Percentiles rank a stretch among this genome's conserved stretches.
Conservation (phyloP, 192 early-diverging fungal species). For the Mortierella antarctica region DNA sequence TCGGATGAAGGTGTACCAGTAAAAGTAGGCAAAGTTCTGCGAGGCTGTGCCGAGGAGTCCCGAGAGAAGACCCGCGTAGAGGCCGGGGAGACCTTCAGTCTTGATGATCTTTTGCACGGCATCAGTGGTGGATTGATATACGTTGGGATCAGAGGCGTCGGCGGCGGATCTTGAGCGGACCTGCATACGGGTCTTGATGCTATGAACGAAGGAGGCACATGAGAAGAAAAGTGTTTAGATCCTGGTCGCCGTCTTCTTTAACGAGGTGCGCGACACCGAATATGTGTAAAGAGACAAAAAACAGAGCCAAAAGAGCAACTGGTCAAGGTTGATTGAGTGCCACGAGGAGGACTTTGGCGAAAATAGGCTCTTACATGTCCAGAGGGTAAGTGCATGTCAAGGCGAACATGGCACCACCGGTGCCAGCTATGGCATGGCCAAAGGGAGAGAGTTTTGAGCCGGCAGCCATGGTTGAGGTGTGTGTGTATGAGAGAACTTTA, state of each 20-base stretch:
- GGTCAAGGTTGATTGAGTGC: neutral
- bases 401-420: constrained; percentile 92
- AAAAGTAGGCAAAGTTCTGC: constrained; percentile 89
- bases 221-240: neutral
- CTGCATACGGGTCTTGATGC: constrained; percentile 96
- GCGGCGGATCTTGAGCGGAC: constrained; percentile 81
- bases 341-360: constrained; percentile 39
- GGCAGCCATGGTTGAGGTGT: constrained; percentile 33
- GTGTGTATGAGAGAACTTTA: neutral
- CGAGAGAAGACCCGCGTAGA: constrained; percentile 89
- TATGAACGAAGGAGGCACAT: constrained; percentile 23
- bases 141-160: constrained; percentile 32
- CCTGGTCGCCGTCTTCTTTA: constrained; percentile 23
- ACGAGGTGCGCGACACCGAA: neutral
- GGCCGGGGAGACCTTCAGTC: constrained; percentile 84
- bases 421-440: constrained; percentile 92
- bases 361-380: constrained; percentile 76
- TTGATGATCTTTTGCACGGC: constrained; percentile 86
- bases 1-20: constrained; percentile 82
- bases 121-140: constrained; percentile 69
- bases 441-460: constrained; percentile 77
- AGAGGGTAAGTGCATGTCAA: constrained; percentile 93
- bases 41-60: constrained; percentile 83
- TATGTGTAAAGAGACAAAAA: constrained; percentile 27
- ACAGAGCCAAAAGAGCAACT: constrained; percentile 6